These are phyloP conservation scores for Pyrus communis DNA, from an alignment of 306 rosid species.

Conservation along the genomic window DNA sequence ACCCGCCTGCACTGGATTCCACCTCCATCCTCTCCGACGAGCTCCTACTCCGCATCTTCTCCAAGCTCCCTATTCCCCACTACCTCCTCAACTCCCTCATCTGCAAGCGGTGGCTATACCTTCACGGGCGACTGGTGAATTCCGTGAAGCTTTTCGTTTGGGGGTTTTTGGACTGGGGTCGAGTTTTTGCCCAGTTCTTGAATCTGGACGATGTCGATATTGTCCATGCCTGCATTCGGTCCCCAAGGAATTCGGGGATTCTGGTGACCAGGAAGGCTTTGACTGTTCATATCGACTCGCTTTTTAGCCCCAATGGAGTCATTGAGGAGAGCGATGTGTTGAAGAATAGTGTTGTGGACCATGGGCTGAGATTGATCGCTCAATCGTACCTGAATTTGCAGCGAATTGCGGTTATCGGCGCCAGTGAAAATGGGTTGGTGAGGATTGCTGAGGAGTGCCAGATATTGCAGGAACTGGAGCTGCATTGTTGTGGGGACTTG, in stretches of 20 bases:
- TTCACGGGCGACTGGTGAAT: constrained; percentile 63
- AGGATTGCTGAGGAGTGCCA: constrained; percentile 63
- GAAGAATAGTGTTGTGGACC: constrained; percentile 49
- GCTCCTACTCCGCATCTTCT: too few relatives aligned
- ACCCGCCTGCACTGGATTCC: too few relatives aligned
- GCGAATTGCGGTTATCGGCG: constrained; percentile 49
- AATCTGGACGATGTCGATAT: constrained; percentile 64
- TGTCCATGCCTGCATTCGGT: constrained; percentile 33
- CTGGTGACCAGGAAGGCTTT: constrained; percentile 37
- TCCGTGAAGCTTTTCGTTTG: constrained; percentile 56
- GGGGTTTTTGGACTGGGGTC: constrained; percentile 79
- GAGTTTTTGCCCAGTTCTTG: constrained; percentile 58
- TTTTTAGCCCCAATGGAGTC: constrained; percentile 35
- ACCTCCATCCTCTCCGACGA: too few relatives aligned
- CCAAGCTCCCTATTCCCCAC: constrained; percentile 47
- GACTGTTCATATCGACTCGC: constrained; percentile 47
- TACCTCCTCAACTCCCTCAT: constrained; percentile 48
- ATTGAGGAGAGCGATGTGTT: constrained; percentile 36
- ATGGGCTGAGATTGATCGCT: constrained; percentile 46
- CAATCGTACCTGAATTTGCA: constrained; percentile 52
- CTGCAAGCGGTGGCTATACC: constrained; percentile 84
- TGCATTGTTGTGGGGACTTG: constrained; percentile 54
- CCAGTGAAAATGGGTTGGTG: constrained; percentile 58
- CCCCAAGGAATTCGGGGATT: constrained; percentile 44
- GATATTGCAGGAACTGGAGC: constrained; percentile 70